Percentiles rank a stretch among this genome's conserved stretches.
phyloP scores from a whole-genome alignment of 352 stramenopile genomes.

The Phytophthora colocasiae region DNA sequence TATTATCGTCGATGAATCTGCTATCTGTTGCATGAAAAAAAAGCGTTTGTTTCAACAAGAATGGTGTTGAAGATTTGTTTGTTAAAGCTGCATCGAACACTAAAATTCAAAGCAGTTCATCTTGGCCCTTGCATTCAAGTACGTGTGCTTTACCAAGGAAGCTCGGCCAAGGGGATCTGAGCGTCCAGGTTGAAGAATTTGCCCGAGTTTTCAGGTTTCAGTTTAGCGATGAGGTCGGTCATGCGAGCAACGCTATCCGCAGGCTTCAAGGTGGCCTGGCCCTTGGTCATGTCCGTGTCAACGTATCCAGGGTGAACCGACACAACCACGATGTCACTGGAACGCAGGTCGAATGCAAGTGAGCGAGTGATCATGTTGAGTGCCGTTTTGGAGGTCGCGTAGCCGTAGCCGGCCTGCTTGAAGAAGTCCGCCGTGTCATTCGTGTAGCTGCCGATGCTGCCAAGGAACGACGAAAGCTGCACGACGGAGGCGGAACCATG shows the following conservation, averaged over 20 bases:
- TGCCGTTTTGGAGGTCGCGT: slow-evolving; percentile 63
- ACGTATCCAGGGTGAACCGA: slow-evolving; percentile 61
- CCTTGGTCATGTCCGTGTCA: slow-evolving; percentile 44
- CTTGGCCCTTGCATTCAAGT: slow-evolving; percentile 7
- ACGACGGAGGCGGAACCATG: slow-evolving; percentile 48
- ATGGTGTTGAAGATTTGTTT: neutral
- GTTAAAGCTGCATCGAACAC: too few relatives aligned
- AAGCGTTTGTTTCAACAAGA: neutral
- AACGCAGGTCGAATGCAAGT: slow-evolving; percentile 42
- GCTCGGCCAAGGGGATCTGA: slow-evolving; percentile 13
- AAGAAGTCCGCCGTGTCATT: slow-evolving; percentile 3
- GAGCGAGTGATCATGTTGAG: slow-evolving; percentile 21
- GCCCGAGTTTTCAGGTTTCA: slow-evolving; percentile 33
- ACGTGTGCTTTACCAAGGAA: slow-evolving; percentile 42
- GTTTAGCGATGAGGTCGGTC: slow-evolving; percentile 31
- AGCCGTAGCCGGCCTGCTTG: slow-evolving; percentile 51
- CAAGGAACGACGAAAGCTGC: slow-evolving; percentile 50
- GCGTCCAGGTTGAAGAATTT: slow-evolving; percentile 45
- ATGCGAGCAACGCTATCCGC: slow-evolving; percentile 42
- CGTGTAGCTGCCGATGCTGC: slow-evolving; percentile 41
- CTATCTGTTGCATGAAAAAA: neutral
- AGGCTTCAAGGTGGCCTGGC: slow-evolving; percentile 28
- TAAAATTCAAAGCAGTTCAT: slow-evolving; percentile 28
- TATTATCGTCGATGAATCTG: neutral
- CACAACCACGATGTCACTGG: slow-evolving; percentile 44